phyloP scores from a whole-genome alignment of 2,329 filamentous ascomycete genomes.

The Metarhizium anisopliae region DNA sequence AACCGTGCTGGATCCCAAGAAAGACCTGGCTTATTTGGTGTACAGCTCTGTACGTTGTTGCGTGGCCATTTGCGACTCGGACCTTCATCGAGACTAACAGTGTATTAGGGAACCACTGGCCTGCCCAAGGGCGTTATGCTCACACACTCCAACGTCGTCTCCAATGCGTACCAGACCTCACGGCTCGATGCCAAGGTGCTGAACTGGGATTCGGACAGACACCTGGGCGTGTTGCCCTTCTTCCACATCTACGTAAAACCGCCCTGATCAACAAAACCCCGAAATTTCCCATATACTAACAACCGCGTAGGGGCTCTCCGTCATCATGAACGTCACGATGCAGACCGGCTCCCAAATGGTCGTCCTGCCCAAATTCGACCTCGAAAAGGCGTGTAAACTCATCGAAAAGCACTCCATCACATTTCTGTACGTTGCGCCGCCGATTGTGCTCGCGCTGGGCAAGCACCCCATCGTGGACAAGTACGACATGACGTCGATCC shows the following conservation, averaged over 20 bases:
- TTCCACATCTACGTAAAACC: slow-evolving; percentile 76
- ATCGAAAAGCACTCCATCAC: slow-evolving; percentile 70
- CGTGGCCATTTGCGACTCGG: neutral
- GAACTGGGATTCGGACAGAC: slow-evolving; percentile 57
- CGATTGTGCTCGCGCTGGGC: slow-evolving; percentile 69
- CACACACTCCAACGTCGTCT: slow-evolving; percentile 71
- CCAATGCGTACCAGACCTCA: slow-evolving; percentile 55
- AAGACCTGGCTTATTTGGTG: slow-evolving; percentile 75
- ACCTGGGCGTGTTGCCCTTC: slow-evolving; percentile 76
- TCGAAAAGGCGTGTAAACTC: slow-evolving; percentile 67
- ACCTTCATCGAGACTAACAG: neutral
- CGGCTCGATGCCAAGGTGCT: slow-evolving; percentile 43
- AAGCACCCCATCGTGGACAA: slow-evolving; percentile 72
- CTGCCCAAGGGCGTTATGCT: slow-evolving; percentile 87
- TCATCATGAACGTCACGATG: slow-evolving; percentile 20
- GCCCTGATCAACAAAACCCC: neutral
- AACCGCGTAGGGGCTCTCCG: slow-evolving; percentile 19
- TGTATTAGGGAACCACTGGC: slow-evolving; percentile 67
- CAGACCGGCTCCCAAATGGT: slow-evolving; percentile 63
- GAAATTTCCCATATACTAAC: neutral
- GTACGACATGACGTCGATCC: slow-evolving; percentile 70
- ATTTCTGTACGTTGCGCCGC: slow-evolving; percentile 75
- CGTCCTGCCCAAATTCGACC: slow-evolving; percentile 66
- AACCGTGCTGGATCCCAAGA: slow-evolving; percentile 54
- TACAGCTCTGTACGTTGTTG: slow-evolving; percentile 54